Base-by-base conservation (phyloP, 2,329 filamentous ascomycete genomes). In the Coniochaeta sp. region DNA sequence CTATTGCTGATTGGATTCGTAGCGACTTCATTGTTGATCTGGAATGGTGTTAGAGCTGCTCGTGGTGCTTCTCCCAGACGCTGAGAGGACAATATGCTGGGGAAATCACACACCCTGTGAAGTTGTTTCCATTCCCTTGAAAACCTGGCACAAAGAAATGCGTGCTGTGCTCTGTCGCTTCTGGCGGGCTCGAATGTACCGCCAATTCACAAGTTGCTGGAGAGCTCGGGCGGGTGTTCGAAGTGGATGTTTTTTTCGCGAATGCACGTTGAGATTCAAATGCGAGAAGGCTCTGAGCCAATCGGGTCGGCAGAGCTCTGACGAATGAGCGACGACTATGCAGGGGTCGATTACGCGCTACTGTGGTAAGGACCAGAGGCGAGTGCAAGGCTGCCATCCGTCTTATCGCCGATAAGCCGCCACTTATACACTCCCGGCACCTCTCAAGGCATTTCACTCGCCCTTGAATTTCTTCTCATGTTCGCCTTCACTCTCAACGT, bases 1-100 rank as follows among this genome's bases (percentile, higher is more conserved):
- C 54, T 48, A 65, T 51, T 26, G 60, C 56, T 32, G 61, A 58
- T 50, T 56, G 60, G 53, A 64, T 54, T 49, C 63, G 61, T 54
- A 60, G 47, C 12, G 59, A 54, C 56, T 61, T 65, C 63, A 67
- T 67, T 40, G 50, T 35, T 12, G 10, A 9, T 26, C 28, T 26
- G 22, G 30, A 2, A 3, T 26, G n/a, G 20, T 42, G 38, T 42
- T 42, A 42, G 38, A 42, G 18, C 20, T 26, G 38, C n/a, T 26
- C 33, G 33, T 20, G 10, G 8, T 26, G n/a, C n/a, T n/a, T n/a
- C n/a, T n/a, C n/a, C n/a, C n/a, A n/a, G n/a, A n/a, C n/a, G n/a
- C n/a, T n/a, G n/a, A n/a, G n/a, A n/a, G n/a, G n/a, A n/a, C n/a
- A n/a, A n/a, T n/a, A n/a, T n/a, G n/a, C n/a, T n/a, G n/a, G n/a